These are phyloP conservation scores for Sclerotinia subarctica DNA, from an alignment of 2,329 filamentous ascomycete genomes.

Conservation along the genomic window DNA sequence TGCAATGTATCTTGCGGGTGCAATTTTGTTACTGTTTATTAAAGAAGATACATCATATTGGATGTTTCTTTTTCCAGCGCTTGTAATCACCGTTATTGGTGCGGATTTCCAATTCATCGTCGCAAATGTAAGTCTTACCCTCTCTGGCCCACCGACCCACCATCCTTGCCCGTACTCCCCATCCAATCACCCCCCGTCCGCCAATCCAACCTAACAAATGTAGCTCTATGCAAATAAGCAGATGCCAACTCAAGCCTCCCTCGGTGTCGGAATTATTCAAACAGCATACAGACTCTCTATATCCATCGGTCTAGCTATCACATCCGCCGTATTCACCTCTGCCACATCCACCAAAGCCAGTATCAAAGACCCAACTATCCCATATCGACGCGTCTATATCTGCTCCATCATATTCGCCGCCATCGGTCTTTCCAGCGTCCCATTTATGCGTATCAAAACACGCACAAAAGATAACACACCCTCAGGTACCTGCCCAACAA, in stretches of 20 bases:
- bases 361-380: conserved; percentile 45
- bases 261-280: conserved; percentile 67
- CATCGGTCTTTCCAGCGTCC: conserved; percentile 46
- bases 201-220: conserved; percentile 13
- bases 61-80: conserved; percentile 60
- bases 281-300: conserved; percentile 50
- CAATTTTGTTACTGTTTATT: conserved; percentile 56
- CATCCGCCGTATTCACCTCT: conserved; percentile 53
- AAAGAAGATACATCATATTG: conserved; percentile 56
- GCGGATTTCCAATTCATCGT: conserved; percentile 71
- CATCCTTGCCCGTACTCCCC: background rate
- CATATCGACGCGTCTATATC: conserved; percentile 52
- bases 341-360: background rate
- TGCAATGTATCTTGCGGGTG: conserved; percentile 42
- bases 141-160: background rate
- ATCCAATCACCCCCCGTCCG: fast-evolving
- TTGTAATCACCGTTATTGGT: conserved; percentile 60
- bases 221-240: conserved; percentile 68
- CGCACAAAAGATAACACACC: background rate
- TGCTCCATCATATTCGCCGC: conserved; percentile 46
- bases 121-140: conserved; percentile 51
- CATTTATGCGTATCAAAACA: conserved; percentile 52
- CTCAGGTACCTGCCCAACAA: background rate
- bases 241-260: conserved; percentile 57
- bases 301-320: conserved; percentile 59